A percentile compares a stretch with the other conserved stretches of the same genome.
Conservation (phyloP, 2,329 filamentous ascomycete species). For the Curvularia spicifera region DNA sequence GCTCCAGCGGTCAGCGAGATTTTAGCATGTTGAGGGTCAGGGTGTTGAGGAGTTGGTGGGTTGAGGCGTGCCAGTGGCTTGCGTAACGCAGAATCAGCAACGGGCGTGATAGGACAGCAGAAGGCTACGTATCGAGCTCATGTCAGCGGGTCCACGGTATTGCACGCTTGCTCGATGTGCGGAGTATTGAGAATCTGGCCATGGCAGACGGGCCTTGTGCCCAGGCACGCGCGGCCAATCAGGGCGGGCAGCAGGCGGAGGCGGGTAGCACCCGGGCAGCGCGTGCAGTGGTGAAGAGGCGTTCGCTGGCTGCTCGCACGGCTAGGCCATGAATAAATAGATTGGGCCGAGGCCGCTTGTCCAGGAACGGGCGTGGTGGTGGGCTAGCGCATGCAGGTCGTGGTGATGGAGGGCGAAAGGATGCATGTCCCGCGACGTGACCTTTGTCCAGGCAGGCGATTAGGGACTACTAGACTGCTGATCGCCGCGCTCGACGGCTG, state of each 20-base stretch:
- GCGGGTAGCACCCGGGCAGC: background rate
- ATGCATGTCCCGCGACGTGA: background rate
- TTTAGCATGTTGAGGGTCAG: background rate
- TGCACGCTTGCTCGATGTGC: conserved; percentile 11
- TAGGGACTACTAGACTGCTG: conserved; percentile 1
- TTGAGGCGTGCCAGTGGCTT: conserved; percentile 11
- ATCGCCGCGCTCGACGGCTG: background rate
- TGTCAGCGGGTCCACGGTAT: background rate
- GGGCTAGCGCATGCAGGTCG: background rate
- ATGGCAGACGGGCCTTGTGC: conserved; percentile 12
- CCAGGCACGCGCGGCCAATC: conserved; percentile 17
- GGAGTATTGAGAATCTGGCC: conserved; percentile 18
- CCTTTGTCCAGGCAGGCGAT: background rate
- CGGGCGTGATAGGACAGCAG: background rate
- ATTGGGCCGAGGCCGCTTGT: conserved; percentile 21
- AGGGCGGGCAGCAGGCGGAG: background rate
- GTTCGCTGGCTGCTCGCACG: conserved; percentile 11
- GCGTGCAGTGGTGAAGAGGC: background rate
- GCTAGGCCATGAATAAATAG: conserved; percentile 27
- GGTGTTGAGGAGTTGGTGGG: background rate
- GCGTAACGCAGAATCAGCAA: background rate
- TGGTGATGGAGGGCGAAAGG: conserved; percentile 1
- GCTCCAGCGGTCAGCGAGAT: no score
- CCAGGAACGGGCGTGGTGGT: conserved; percentile 16
- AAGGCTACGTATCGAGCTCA: background rate